phyloP scores from a whole-genome alignment of 495 filamentous ascomycete genomes.

The Penicillium taxi region DNA sequence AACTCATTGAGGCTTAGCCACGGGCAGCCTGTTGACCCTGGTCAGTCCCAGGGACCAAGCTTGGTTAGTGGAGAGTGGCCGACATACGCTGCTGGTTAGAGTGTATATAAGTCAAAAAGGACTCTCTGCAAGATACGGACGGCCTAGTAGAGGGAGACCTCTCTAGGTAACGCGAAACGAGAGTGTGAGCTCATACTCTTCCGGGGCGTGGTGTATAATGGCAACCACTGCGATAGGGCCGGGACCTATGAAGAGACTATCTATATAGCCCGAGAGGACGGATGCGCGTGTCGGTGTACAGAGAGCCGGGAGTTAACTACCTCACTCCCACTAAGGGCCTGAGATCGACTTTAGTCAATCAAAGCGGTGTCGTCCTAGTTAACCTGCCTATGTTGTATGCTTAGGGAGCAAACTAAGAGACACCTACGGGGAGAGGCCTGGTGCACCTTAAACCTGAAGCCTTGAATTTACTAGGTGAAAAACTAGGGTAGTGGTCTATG shows the following conservation, averaged over 20 bases:
- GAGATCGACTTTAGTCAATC: too few species aligned
- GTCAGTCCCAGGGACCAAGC: slow-evolving; percentile 8
- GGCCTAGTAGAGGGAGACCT: slow-evolving; percentile 10
- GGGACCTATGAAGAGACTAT: slow-evolving; percentile 10
- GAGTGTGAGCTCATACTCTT: slow-evolving; percentile 2
- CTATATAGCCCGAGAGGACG: slow-evolving; percentile 11
- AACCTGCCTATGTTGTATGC: slow-evolving; percentile 9
- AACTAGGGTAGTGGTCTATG: slow-evolving; percentile 4
- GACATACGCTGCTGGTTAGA: slow-evolving; percentile 9
- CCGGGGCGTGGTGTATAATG: slow-evolving; percentile 8
- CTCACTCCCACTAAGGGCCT: too few species aligned
- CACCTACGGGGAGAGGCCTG: slow-evolving; percentile 7
- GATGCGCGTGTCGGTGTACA: slow-evolving; percentile 8
- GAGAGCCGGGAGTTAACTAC: too few species aligned
- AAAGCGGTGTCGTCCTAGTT: too few species aligned
- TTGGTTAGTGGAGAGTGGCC: slow-evolving; percentile 13
- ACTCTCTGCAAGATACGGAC: slow-evolving; percentile 11
- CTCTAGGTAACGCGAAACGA: slow-evolving; percentile 9
- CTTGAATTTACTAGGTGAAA: not conserved
- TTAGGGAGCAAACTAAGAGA: slow-evolving; percentile 12
- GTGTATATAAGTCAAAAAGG: slow-evolving; percentile 8
- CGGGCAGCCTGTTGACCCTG: slow-evolving; percentile 8
- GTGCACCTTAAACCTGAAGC: not conserved
- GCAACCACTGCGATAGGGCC: slow-evolving; percentile 8
- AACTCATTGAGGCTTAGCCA: slow-evolving; percentile 9